Evolutionary conservation across 2,329 filamentous ascomycete species (phyloP).

Genomic region (Penicillium sp.): DNA sequence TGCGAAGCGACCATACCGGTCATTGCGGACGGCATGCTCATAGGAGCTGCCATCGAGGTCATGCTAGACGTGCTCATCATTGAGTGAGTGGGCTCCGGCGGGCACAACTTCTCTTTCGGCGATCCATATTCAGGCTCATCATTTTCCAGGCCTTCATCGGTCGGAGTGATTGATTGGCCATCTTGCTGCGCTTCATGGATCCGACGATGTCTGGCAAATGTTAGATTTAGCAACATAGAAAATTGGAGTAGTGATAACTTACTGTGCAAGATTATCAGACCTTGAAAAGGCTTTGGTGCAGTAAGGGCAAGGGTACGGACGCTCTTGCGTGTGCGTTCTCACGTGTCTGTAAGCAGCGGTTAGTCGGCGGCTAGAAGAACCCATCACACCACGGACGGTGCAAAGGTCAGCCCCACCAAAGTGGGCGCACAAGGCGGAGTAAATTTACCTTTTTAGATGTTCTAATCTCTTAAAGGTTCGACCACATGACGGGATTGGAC

Average conservation of each 20-base stretch:
- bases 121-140: conserved; percentile 81
- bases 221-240: conserved; percentile 33
- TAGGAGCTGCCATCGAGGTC: conserved; percentile 37
- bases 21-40: conserved; percentile 38
- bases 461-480: conserved; percentile 98
- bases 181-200: conserved; percentile 76
- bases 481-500: conserved; percentile 96
- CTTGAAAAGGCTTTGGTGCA: conserved; percentile 99
- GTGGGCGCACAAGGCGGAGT: conserved; percentile 25
- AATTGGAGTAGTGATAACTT: conserved; percentile 41
- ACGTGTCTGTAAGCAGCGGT: conserved; percentile 72
- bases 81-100: conserved; percentile 30
- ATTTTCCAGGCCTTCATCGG: conserved; percentile 83
- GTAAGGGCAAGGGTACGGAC: conserved; percentile 93
- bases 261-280: conserved; percentile 98
- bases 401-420: conserved; percentile 21
- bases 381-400: conserved; percentile 38
- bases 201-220: conserved; percentile 56
- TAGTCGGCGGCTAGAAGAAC: conserved; percentile 51
- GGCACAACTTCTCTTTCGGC: conserved; percentile 73
- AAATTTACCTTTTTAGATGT: conserved; percentile 91
- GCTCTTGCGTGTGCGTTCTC: conserved; percentile 98
- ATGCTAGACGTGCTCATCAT: conserved; percentile 36
- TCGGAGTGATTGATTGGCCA: conserved; percentile 44
- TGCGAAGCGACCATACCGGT: conserved; percentile 41